Evolutionary conservation across 2,329 filamentous ascomycete species (phyloP), one percentile per base, ranked within the genome.

Genomic region (Botrytis squamosa): DNA sequence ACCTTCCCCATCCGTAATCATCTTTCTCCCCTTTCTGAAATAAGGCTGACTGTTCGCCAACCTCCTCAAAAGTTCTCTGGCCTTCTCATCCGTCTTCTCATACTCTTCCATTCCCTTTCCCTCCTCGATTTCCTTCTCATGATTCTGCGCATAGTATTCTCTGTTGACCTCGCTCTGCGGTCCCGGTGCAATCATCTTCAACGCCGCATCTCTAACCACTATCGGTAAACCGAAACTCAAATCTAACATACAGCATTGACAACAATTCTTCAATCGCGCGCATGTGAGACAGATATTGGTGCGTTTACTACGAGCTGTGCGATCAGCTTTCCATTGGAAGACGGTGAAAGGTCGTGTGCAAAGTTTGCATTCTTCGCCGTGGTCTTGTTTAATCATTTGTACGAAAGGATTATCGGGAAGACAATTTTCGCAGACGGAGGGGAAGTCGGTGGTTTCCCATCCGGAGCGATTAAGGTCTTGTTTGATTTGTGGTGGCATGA

Each of bases 201-300:
- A 87, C 8, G 97, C 96, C 4, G 96, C 96, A 85, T 99, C 96
- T 81, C 96, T 91, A 74, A 99, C 93, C 22, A 95, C 93, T 80
- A 99, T 97, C 18, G 96, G 96, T 42, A 99, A 86, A 38, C 96
- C 97, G 81, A 98, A 99, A 20, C 93, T 95, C 75, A 99, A 85
- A 87, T 99, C 96, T 71, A 99, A 91, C 94, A 98, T 98, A 86
- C 96, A 99, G 84, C 92, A 95, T 85, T 99, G 96, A 81, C 96
- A 99, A 85, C 96, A 98, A 85, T 99, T 99, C 85, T 99, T 99
- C 77, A 98, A 88, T 63, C 96, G 92, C 36, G 96, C 95, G 85
- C 96, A 99, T 59, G 96, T 99, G 38, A 99, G 87, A 83, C 96
- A 99, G 80, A 98, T 97, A 80, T 93, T 97, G 72, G 95, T 98